Percentiles rank a stretch among this genome's conserved stretches.
Evolutionary conservation across 331 rosid species (phyloP).

Genomic region (Quercus phellos): DNA sequence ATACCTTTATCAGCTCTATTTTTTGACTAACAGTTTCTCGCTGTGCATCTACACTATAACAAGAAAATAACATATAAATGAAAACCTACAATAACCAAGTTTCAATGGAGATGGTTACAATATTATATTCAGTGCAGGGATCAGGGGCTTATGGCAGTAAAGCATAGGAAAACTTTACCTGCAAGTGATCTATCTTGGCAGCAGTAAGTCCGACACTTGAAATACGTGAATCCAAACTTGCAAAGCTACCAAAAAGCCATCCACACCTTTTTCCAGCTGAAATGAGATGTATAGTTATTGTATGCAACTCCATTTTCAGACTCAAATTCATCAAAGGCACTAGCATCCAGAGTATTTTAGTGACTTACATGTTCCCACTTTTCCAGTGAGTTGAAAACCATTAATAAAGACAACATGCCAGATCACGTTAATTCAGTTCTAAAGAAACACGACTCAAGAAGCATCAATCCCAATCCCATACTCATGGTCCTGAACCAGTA

Average conservation of each 20-base stretch:
- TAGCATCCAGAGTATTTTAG: no score
- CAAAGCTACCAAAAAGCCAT: slow-evolving; percentile 96
- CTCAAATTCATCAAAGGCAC: slow-evolving; percentile 1
- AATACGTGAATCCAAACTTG: slow-evolving; percentile 91
- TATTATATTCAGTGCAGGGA: slow-evolving; percentile 4
- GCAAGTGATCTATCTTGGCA: slow-evolving; percentile 96
- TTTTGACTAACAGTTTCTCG: slow-evolving; percentile 96
- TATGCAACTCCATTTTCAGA: slow-evolving; percentile 7
- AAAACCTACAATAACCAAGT: slow-evolving; percentile 20
- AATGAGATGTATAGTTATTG: slow-evolving; percentile 17
- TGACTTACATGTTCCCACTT: no score
- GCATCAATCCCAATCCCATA: no score
- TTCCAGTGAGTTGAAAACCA: no score
- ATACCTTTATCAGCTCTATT: slow-evolving; percentile 85
- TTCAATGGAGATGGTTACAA: background rate
- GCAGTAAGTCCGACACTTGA: slow-evolving; percentile 99
- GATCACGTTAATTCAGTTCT: no score
- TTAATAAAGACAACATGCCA: no score
- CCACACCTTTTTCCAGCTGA: slow-evolving; percentile 98
- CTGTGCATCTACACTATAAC: slow-evolving; percentile 98
- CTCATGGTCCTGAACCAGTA: no score
- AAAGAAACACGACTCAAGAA: no score
- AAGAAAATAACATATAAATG: slow-evolving; percentile 28
- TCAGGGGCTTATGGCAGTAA: slow-evolving; percentile 11
- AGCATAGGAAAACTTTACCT: slow-evolving; percentile 52